Evolutionary conservation across 2,329 filamentous ascomycete genomes (phyloP), one percentile per base, ranked within the genome.

Genomic region (Coniella vitis): DNA sequence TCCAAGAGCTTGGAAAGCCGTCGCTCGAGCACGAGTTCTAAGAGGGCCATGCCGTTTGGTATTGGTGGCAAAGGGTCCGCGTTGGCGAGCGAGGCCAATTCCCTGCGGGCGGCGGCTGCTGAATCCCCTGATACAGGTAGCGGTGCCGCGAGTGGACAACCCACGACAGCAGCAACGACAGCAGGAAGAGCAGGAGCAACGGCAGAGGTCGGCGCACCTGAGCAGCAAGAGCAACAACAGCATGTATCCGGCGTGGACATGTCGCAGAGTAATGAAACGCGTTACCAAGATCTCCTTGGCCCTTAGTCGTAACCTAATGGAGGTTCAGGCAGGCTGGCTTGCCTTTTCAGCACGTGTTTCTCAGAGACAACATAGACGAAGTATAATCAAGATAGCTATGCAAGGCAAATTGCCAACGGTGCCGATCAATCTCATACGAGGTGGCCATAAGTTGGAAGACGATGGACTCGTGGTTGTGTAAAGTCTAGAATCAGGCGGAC

Each of bases 1-100:
- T 90, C 84, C 51, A 94, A 88, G 69, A 95, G 88, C 63, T 78
- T 97, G 21, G 90, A 96, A 64, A 95, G 87, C 66, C 83, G 91
- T 45, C 84, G 91, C 38, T 95, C 88, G 63, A 96, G 90, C 66
- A 87, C 86, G 13, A 85, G 79, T 47, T 94, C 87, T 50, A 90
- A 86, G 67, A 90, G 89, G 63, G 84, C 86, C 32, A 65, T 82
- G 9, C 79, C 78, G 2, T 74, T 80, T 55, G 68, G 70, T 34
- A 64, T 70, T 4, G 66, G 65, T 10, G 67, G 70, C 32, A 76
- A 74, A 60, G 74, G 73, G 45, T 79, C 72, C 47, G 74, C 74
- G 34, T 59, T 76, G 21, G 74, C 73, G 20, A 79, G 76, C 59
- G 78, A 81, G 64, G 79, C 78, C 4, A 81, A 79, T 57, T 80